These are phyloP conservation scores for Periconia sp. DNA, from an alignment of 2,329 filamentous ascomycete genomes.

Conservation along the genomic window DNA sequence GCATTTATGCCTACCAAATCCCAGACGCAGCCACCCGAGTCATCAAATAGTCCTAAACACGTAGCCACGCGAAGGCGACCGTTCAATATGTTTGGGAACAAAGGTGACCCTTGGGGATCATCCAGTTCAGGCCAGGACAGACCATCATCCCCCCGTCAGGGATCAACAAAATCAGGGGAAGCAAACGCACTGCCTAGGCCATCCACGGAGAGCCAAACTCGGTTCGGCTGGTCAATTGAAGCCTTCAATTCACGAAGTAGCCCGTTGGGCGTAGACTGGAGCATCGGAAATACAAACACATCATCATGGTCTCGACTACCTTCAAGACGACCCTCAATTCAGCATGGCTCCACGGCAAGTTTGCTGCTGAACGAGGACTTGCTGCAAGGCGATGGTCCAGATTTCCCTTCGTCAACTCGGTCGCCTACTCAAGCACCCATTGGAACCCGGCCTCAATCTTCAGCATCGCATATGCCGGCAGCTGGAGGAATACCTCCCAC, in stretches of 20 bases:
- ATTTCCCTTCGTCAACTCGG: conserved; percentile 55
- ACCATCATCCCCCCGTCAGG: conserved; percentile 64
- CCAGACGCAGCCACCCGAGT: conserved; percentile 40
- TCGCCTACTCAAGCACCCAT: conserved; percentile 71
- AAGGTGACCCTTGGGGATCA: conserved; percentile 58
- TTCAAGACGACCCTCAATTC: conserved; percentile 80
- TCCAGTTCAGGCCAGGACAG: conserved; percentile 47
- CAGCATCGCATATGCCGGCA: conserved; percentile 55
- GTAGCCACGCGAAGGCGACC: conserved; percentile 52
- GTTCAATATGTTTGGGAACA: conserved; percentile 59
- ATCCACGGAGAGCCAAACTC: conserved; percentile 45
- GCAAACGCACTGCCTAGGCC: conserved; percentile 42
- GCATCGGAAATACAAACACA: conserved; percentile 41
- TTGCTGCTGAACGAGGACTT: conserved; percentile 60
- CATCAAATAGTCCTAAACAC: conserved; percentile 43
- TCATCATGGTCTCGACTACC: conserved; percentile 74
- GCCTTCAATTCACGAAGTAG: conserved; percentile 49
- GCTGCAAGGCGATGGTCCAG: conserved; percentile 57
- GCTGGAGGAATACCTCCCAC: conserved; percentile 51
- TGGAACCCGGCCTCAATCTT: conserved; percentile 73
- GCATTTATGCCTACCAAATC: conserved; percentile 49
- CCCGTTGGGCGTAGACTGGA: conserved; percentile 51
- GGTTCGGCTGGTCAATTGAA: conserved; percentile 46
- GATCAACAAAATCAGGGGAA: conserved; percentile 67
- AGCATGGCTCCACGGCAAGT: conserved; percentile 74